Evolutionary conservation across 495 filamentous ascomycete species (phyloP), one percentile per base, ranked within the genome.

Genomic region (Astrothelium macrocarpum): DNA sequence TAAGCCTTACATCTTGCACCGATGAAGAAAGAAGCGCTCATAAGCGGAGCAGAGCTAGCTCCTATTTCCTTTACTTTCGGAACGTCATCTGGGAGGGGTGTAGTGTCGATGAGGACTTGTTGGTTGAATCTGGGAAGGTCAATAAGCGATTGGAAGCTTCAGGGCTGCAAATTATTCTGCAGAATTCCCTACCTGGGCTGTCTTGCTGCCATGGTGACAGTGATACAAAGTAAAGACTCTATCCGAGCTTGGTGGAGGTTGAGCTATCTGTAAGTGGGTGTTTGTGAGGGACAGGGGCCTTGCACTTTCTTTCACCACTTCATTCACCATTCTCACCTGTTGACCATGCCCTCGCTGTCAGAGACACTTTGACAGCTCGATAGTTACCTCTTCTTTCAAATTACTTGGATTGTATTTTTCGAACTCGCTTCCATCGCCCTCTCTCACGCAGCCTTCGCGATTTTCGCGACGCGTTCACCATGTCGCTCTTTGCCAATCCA

Each of bases 11-110:
- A 99, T 70, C 92, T 85, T 65, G 90, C 91, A 58, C 94, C 94
- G 74, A 99, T 99, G 73, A 97, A 97, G 82, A 86, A 99, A n/a
- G 90, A 84, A 20, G 94, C 95, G 66, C 89, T 93, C 36, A 91
- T 77, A 28, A 99, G 81, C 43, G 94, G 95, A 20, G 93, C 95
- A 49, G 91, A 96, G 65, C 86, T 94, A 59, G 90, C 82, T 61
- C 94, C 94, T 69, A 97, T 83, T 75, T 99, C 94, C 66, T 89
- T 80, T 67, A 99, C 94, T 67, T 86, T 83, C 73, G 94, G 94
- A 75, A 99, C 91, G 69, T 85, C 84, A 72, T 87, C 82, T 62
- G 94, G 94, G 72, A 97, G 89, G 69, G 94, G 94, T 65, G 95
- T 96, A 68, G 90, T 93, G 83, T 99, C 95, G 79, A 94, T 82